phyloP scores from a whole-genome alignment of 1,284 basidiomycete species.

The Ceraceosorus guamensis region DNA sequence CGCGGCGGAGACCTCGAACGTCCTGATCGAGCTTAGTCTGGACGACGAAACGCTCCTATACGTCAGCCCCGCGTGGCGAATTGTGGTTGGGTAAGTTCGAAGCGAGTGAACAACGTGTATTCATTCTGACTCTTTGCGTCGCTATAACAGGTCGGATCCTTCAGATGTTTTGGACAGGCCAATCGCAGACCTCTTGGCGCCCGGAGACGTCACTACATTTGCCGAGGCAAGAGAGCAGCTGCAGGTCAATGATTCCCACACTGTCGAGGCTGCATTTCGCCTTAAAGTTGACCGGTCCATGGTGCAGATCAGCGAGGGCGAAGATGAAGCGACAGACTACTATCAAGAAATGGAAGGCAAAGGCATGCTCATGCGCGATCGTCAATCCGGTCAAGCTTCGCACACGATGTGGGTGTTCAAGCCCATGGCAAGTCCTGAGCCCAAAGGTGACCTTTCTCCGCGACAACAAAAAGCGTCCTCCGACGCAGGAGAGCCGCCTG shows the following conservation, averaged over 20 bases:
- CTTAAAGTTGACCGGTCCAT: conserved; percentile 57
- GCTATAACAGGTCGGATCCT: conserved; percentile 58
- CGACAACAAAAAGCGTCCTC: not conserved
- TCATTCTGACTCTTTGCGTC: too few species aligned
- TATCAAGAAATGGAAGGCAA: conserved; percentile 92
- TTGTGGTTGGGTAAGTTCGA: conserved; percentile 83
- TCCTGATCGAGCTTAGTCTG: conserved; percentile 82
- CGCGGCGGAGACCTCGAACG: conserved; percentile 16
- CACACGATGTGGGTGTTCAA: conserved; percentile 99
- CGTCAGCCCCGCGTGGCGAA: conserved; percentile 88
- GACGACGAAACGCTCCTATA: conserved; percentile 81
- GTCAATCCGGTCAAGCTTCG: conserved; percentile 72
- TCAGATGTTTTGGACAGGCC: conserved; percentile 70
- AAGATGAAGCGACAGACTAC: conserved; percentile 49
- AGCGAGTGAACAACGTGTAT: too few species aligned
- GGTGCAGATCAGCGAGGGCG: conserved; percentile 52
- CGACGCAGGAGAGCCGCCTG: conserved; percentile 1
- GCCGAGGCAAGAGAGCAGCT: conserved; percentile 77
- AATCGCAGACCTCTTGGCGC: conserved; percentile 73
- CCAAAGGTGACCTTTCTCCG: conserved; percentile 25
- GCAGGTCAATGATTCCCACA: conserved; percentile 84
- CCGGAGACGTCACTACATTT: conserved; percentile 78
- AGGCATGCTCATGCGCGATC: conserved; percentile 95
- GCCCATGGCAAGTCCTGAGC: conserved; percentile 56
- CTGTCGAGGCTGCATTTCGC: conserved; percentile 83